phyloP scores from a whole-genome alignment of 768 basidiomycete species.

The Pilatotrama ljubarskyi region DNA sequence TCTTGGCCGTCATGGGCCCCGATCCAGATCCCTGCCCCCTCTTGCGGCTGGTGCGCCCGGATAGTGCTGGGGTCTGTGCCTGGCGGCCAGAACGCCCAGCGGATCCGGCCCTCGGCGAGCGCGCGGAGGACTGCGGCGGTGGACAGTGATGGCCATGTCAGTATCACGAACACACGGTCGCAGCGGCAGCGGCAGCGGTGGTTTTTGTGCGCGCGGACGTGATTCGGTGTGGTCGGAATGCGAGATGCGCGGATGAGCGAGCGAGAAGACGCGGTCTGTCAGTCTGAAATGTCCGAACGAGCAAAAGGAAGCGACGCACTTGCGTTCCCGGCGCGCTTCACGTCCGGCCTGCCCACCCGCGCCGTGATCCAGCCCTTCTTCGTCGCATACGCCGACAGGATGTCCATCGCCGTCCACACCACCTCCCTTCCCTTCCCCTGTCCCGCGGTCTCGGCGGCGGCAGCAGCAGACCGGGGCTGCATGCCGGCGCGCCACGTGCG shows the following conservation, averaged over 20 bases:
- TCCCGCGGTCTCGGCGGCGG: no score
- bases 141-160: not conserved
- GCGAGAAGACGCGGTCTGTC: not conserved
- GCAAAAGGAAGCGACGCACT: slow-evolving; percentile 51
- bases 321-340: slow-evolving; percentile 86
- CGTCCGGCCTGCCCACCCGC: slow-evolving; percentile 85
- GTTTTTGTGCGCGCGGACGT: not conserved
- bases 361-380: slow-evolving; percentile 87
- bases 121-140: slow-evolving; percentile 65
- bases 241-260: not conserved
- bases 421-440: slow-evolving; percentile 1
- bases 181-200: not conserved
- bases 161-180: not conserved
- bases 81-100: slow-evolving; percentile 88
- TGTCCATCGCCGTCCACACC: slow-evolving; percentile 83
- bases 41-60: slow-evolving; percentile 30
- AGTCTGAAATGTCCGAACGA: not conserved
- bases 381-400: slow-evolving; percentile 76
- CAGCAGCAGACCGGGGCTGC: slow-evolving; percentile 28
- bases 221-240: no score
- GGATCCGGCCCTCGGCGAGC: slow-evolving; percentile 78
- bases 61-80: slow-evolving; percentile 33
- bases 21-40: slow-evolving; percentile 60
- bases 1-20: slow-evolving; percentile 18
- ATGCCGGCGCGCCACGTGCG: slow-evolving; percentile 68